Conservation (phyloP, 1,284 basidiomycete species). For the Austroboletus novae-zelandiae region DNA sequence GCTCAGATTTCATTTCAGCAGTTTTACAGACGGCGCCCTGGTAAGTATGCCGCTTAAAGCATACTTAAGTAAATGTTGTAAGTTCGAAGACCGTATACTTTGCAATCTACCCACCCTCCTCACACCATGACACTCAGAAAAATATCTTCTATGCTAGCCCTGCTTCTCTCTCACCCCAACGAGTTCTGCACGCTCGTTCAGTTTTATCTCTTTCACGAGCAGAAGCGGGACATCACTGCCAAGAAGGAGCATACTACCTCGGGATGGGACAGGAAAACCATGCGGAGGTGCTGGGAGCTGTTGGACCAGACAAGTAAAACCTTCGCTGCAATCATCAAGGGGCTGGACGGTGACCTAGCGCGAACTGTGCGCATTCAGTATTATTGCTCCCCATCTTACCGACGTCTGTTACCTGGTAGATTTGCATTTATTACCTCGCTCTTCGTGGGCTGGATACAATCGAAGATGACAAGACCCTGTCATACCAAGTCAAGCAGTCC, state of each 20-base stretch:
- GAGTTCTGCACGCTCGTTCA: slow-evolving; percentile 80
- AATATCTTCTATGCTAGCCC: slow-evolving; percentile 45
- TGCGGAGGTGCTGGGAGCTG: slow-evolving; percentile 91
- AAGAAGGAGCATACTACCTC: slow-evolving; percentile 69
- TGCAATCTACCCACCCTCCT: neutral
- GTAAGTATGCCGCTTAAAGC: too few species aligned
- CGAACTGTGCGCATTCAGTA: slow-evolving; percentile 68
- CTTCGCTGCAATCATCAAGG: slow-evolving; percentile 94
- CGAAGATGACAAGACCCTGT: slow-evolving; percentile 98
- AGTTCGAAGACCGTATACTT: too few species aligned
- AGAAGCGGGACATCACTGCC: slow-evolving; percentile 76
- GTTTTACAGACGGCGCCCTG: too few species aligned
- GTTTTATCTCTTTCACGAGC: slow-evolving; percentile 77
- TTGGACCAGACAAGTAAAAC: slow-evolving; percentile 88
- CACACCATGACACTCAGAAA: slow-evolving; percentile 22
- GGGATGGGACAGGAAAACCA: slow-evolving; percentile 80
- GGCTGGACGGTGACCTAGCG: slow-evolving; percentile 93
- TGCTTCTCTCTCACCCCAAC: slow-evolving; percentile 70
- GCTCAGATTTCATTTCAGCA: too few species aligned
- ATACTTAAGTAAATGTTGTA: too few species aligned
- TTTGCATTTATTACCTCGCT: slow-evolving; percentile 95
- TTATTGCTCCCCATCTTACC: neutral
- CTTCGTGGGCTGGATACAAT: slow-evolving; percentile 93
- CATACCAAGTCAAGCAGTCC: slow-evolving; percentile 84
- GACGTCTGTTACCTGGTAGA: slow-evolving; percentile 43